Base-by-base conservation (phyloP, 192 early-diverging fungal genomes). In the Linnemannia zychae region DNA sequence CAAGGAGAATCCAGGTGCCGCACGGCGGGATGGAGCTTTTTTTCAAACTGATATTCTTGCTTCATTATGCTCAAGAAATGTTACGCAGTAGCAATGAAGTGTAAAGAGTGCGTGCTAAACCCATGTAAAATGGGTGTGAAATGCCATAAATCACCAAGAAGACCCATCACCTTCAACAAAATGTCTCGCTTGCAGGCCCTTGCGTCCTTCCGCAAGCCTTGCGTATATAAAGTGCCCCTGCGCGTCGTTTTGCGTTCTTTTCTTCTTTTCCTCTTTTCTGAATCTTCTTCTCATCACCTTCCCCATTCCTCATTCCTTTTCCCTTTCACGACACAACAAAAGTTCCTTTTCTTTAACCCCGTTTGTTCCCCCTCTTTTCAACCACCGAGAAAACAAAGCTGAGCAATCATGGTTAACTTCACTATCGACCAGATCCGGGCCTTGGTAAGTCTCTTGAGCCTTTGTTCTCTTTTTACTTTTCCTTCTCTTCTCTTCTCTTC, bases 361-460 rank as follows among this genome's bases (percentile, higher is more conserved):
- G 57, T 63, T 63, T 63, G 40, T 46, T 63, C 79, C 73, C 74
- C 72, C 40, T 71, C 48, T 49, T 37, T 24, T 69, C 72, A 57
- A 37, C 70, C 47, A 75, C 67, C n/a, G 37, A 80, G 46, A 74
- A 80, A 63, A 77, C 66, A 78, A 72, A 78, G 69, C 71, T 72
- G 77, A 78, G 50, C 83, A 73, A 85, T n/a, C 77, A 85, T 85
- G 83, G 83, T 85, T 85, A 85, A 85, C 83, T 85, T 85, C 66
- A 85, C 83, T 65, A 79, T 85, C 78, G 83, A 85, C 77, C 83
- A 85, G 79, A 85, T 85, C 74, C 83, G 83, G 57, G 83, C 77
- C 77, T 85, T 85, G 83, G 83, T 85, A 85, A 85, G 83, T 68
- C 34, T 57, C 28, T 31, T 69, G 69, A n/a, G 53, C 53, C 24